Evolutionary conservation across 2,329 filamentous ascomycete genomes (phyloP).

Genomic region (Diaporthe eres): DNA sequence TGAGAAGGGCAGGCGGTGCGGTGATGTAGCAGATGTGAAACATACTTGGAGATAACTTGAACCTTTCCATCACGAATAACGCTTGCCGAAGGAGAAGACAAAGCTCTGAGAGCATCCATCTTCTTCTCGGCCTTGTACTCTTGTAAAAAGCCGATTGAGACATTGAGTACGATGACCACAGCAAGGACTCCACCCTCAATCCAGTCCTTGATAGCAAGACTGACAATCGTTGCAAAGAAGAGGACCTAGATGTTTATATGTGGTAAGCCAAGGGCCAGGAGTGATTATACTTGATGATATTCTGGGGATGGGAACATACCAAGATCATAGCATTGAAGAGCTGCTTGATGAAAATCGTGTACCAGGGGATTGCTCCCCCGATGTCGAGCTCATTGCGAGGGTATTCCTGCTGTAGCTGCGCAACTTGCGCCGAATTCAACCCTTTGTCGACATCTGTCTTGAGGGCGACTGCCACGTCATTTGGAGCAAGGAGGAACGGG

Average conservation of each 20-base stretch:
- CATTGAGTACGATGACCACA: conserved; percentile 69
- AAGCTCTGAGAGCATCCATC: conserved; percentile 74
- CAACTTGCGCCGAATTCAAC: conserved; percentile 72
- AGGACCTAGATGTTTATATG: conserved; percentile 73
- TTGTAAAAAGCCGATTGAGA: conserved; percentile 76
- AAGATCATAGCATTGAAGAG: conserved; percentile 85
- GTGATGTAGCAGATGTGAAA: conserved; percentile 44
- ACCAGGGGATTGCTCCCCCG: conserved; percentile 75
- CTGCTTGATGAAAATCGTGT: conserved; percentile 81
- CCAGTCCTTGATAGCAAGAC: conserved; percentile 72
- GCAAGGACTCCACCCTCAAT: conserved; percentile 53
- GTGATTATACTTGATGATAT: conserved; percentile 35
- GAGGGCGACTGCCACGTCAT: conserved; percentile 74
- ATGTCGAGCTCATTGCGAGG: conserved; percentile 80
- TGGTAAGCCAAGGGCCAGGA: conserved; percentile 55
- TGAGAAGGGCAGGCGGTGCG: background rate
- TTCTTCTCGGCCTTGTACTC: conserved; percentile 76
- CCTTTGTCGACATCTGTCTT: conserved; percentile 77
- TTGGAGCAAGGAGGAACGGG: conserved; percentile 72
- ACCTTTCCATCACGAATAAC: conserved; percentile 73
- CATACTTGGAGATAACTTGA: conserved; percentile 70
- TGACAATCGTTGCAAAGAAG: conserved; percentile 81
- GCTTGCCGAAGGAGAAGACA: conserved; percentile 74
- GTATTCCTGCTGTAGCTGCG: conserved; percentile 70
- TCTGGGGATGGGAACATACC: conserved; percentile 56